Base-by-base conservation (phyloP, 2,329 filamentous ascomycete species). In the Sporothrix inflata region DNA sequence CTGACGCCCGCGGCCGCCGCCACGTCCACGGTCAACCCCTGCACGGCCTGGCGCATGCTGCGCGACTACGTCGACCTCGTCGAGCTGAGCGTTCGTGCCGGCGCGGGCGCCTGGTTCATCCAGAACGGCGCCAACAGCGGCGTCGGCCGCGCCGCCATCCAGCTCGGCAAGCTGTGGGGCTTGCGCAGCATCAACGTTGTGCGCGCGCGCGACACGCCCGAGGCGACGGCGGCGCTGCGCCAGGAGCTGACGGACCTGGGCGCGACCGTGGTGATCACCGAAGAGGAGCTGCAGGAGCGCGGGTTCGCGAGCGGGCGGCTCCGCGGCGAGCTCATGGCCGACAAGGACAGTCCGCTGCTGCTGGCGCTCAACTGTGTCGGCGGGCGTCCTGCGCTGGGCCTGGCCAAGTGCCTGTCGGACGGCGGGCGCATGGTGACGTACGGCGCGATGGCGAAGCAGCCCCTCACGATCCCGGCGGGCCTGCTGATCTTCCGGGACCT, bases 81-180 rank as follows among this genome's bases (percentile, higher is more conserved):
- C 12, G 83, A 81, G 1, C 76, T 87, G 66, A 83, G 83, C 71
- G 84, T 87, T 78, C 78, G 78, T 9, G 79, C 82, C 12, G 84
- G 83, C 67, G 90, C 94, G 72, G 92, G 94, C 71, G 91, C 97
- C 72, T 99, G 95, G 94, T 93, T 98, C 79, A 90, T 99, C 63
- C 96, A 99, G 82, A 99, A 99, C 80, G 96, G 95, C 8, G 96
- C 95, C 51, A 99, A 99, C 82, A 94, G 90, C 55, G 96, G 94
- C 12, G 96, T 99, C 19, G 96, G 96, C 1, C 86, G 96, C 51
- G 92, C 94, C 2, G 95, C 94, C 12, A 96, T 98, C 75, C 96
- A 99, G 83, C 85, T 99, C 1, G 95, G 89, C 1, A 86, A 84
- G 77, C 86, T 94, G 70, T 98, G 94, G 95, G 95, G 95, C 0